phyloP scores from a whole-genome alignment of 2,329 filamentous ascomycete genomes.

The Microdochium trichocladiopsis region DNA sequence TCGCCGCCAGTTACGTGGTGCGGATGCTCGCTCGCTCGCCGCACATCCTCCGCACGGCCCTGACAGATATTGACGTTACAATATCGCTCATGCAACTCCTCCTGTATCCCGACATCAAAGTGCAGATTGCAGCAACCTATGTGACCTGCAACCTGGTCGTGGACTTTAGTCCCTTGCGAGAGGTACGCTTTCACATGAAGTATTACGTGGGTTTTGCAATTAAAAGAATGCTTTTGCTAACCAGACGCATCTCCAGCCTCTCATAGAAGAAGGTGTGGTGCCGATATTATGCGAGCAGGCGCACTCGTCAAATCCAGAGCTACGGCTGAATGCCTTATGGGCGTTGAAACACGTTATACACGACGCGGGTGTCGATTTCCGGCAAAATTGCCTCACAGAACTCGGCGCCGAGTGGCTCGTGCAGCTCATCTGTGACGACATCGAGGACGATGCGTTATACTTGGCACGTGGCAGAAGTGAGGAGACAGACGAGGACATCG shows the following conservation, averaged over 20 bases:
- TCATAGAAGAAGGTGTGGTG: conserved; percentile 57
- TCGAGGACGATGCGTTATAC: conserved; percentile 43
- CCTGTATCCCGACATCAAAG: conserved; percentile 65
- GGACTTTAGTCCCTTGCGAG: conserved; percentile 86
- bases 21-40: conserved; percentile 80
- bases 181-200: no score
- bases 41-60: conserved; percentile 71
- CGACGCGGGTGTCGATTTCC: conserved; percentile 62
- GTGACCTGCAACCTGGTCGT: conserved; percentile 79
- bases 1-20: conserved; percentile 78
- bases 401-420: conserved; percentile 76
- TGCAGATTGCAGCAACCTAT: conserved; percentile 80
- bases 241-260: conserved; percentile 38
- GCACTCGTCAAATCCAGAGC: conserved; percentile 68
- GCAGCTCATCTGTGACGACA: conserved; percentile 63
- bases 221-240: no score
- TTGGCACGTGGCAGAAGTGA: conserved; percentile 25
- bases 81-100: conserved; percentile 71
- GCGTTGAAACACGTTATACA: conserved; percentile 85
- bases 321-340: conserved; percentile 85
- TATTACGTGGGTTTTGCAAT: no score
- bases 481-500: conserved; percentile 50
- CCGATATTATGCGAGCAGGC: conserved; percentile 77
- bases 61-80: conserved; percentile 80
- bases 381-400: conserved; percentile 70